phyloP scores from a whole-genome alignment of 805 yeast genomes.

The Pichia occidentalis region DNA sequence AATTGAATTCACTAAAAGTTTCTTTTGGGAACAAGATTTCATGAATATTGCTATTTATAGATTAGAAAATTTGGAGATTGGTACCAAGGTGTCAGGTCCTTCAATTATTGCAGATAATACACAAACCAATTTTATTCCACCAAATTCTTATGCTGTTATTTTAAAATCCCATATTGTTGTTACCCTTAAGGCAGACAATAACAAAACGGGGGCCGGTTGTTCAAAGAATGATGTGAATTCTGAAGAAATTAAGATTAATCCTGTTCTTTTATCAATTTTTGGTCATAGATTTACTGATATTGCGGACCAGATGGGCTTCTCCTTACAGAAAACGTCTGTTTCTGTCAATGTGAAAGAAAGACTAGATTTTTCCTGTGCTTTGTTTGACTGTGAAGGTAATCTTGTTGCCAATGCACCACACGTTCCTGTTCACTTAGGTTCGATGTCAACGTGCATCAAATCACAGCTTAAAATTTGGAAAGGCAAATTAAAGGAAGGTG shows the following conservation, averaged over 20 bases:
- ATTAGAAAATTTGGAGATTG: conserved; percentile 45
- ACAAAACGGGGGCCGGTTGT: conserved; percentile 14
- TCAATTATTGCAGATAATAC: conserved; percentile 74
- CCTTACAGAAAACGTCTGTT: conserved; percentile 71
- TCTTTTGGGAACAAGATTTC: conserved; percentile 52
- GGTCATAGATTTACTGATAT: conserved; percentile 83
- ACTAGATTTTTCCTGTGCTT: conserved; percentile 77
- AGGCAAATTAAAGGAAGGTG: conserved; percentile 60
- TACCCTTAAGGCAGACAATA: not conserved
- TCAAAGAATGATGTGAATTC: not conserved
- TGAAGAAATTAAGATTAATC: conserved; percentile 39
- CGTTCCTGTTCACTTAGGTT: conserved; percentile 79
- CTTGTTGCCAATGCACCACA: conserved; percentile 85
- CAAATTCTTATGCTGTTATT: conserved; percentile 48
- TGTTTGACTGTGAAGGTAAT: conserved; percentile 70
- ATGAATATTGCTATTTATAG: conserved; percentile 45
- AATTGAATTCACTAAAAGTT: conserved; percentile 35
- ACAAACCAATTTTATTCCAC: conserved; percentile 71
- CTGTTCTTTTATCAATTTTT: conserved; percentile 67
- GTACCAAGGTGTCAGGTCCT: conserved; percentile 58
- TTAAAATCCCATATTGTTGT: conserved; percentile 49
- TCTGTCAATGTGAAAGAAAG: conserved; percentile 81
- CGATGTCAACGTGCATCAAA: conserved; percentile 75
- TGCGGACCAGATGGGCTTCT: conserved; percentile 85
- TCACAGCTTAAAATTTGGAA: conserved; percentile 61